Evolutionary conservation across 805 yeast genomes (phyloP).

Genomic region (Clavispora asparagi): DNA sequence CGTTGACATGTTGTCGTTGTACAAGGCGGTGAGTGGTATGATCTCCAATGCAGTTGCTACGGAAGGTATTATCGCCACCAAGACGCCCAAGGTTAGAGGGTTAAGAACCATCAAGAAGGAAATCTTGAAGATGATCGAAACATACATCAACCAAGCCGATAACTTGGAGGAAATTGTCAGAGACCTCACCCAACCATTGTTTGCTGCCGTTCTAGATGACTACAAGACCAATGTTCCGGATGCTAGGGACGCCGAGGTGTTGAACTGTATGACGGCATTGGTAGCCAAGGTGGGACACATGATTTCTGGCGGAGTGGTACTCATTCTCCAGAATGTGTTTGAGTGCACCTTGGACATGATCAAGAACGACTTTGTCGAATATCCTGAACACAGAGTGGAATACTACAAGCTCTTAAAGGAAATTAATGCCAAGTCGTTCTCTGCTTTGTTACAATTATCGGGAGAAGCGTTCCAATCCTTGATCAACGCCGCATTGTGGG

Average conservation of each 20-base stretch:
- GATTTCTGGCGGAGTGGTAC: constrained; percentile 85
- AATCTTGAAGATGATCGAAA: constrained; percentile 80
- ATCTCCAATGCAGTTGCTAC: constrained; percentile 73
- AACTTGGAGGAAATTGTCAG: constrained; percentile 78
- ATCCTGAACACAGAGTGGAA: constrained; percentile 96
- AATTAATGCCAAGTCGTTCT: constrained; percentile 79
- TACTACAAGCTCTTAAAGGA: constrained; percentile 87
- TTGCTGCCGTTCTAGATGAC: constrained; percentile 83
- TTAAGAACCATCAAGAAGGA: constrained; percentile 96
- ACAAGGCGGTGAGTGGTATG: constrained; percentile 82
- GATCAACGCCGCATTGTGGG: constrained; percentile 95
- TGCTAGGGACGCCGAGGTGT: constrained; percentile 96
- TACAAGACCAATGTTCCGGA: constrained; percentile 86
- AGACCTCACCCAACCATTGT: constrained; percentile 76
- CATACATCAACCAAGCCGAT: constrained; percentile 82
- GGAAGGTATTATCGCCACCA: constrained; percentile 86
- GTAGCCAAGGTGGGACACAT: constrained; percentile 81
- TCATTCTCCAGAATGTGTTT: constrained; percentile 84
- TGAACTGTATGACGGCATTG: constrained; percentile 89
- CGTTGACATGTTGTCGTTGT: constrained; percentile 82
- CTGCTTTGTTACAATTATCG: constrained; percentile 81
- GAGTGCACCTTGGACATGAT: constrained; percentile 95
- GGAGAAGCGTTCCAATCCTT: constrained; percentile 88
- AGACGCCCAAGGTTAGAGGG: constrained; percentile 91
- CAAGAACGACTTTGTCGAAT: constrained; percentile 90